Evolutionary conservation across 345 rosid genomes (phyloP).

Genomic region (Acer yangbiense): DNA sequence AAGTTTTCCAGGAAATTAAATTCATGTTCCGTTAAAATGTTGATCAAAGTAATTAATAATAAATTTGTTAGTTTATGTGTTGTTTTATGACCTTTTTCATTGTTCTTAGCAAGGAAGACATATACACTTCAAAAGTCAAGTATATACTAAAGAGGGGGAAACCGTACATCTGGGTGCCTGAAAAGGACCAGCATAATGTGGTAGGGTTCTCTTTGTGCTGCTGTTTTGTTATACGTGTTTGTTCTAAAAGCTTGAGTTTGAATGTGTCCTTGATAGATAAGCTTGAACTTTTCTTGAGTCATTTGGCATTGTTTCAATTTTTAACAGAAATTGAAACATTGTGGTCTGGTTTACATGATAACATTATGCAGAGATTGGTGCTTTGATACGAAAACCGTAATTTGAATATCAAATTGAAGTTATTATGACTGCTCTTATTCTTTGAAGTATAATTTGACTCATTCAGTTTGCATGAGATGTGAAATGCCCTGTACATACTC

Average conservation of each 20-base stretch:
- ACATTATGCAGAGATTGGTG: not conserved
- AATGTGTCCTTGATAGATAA: not conserved
- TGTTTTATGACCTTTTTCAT: slow-evolving; percentile 2
- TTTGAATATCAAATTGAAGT: not conserved
- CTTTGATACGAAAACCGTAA: not conserved
- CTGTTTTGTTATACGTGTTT: not conserved
- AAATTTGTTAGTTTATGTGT: slow-evolving; percentile 1
- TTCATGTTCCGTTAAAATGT: not conserved
- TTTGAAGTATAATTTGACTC: not conserved
- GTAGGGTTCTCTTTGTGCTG: slow-evolving; percentile 40
- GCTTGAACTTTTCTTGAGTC: not conserved
- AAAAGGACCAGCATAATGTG: slow-evolving; percentile 75
- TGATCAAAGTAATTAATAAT: not conserved
- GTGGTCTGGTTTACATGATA: not conserved
- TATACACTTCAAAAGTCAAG: slow-evolving; percentile 80
- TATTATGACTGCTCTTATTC: not conserved
- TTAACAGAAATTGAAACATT: not conserved
- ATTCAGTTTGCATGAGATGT: not conserved
- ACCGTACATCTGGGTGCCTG: slow-evolving; percentile 83
- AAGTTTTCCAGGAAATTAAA: slow-evolving; percentile 1
- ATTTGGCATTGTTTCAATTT: not conserved
- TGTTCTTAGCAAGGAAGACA: slow-evolving; percentile 52
- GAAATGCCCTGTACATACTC: not conserved
- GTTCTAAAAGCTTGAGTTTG: not conserved
- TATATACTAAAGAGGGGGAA: slow-evolving; percentile 72